Conservation (phyloP, 208 protist genomes). For the Trypanosoma congolense region DNA sequence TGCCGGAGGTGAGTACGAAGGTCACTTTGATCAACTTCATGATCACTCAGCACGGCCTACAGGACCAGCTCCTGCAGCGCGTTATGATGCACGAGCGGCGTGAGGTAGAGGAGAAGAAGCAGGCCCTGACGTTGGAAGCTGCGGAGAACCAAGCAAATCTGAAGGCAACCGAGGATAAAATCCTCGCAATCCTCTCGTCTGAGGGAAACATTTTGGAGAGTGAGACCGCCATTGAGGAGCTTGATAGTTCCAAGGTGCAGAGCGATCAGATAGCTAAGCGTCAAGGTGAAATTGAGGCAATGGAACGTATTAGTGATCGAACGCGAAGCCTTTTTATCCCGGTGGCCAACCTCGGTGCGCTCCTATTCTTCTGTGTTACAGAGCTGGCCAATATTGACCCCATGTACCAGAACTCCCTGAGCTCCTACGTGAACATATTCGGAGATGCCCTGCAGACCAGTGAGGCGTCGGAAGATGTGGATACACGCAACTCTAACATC, state of each 20-base stretch:
- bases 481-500: slow-evolving; percentile 78
- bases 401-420: slow-evolving; percentile 97
- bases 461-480: slow-evolving; percentile 67
- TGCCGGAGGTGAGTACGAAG: slow-evolving; percentile 96
- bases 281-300: slow-evolving; percentile 93
- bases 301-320: slow-evolving; percentile 95
- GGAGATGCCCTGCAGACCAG: slow-evolving; percentile 84
- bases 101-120: slow-evolving; percentile 96
- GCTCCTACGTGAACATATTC: slow-evolving; percentile 96
- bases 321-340: slow-evolving; percentile 93
- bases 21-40: slow-evolving; percentile 97
- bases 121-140: slow-evolving; percentile 89
- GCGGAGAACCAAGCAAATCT: slow-evolving; percentile 86
- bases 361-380: slow-evolving; percentile 97
- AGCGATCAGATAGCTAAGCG: slow-evolving; percentile 93
- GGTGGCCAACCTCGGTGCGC: slow-evolving; percentile 92
- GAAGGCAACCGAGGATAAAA: slow-evolving; percentile 88
- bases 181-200: slow-evolving; percentile 87
- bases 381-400: slow-evolving; percentile 95
- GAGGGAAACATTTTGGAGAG: slow-evolving; percentile 94
- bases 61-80: slow-evolving; percentile 94
- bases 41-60: slow-evolving; percentile 94
- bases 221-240: slow-evolving; percentile 91
- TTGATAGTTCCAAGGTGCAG: slow-evolving; percentile 93
- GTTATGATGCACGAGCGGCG: slow-evolving; percentile 93